phyloP scores from a whole-genome alignment of 768 basidiomycete species.

The Termitomyces sp. region DNA sequence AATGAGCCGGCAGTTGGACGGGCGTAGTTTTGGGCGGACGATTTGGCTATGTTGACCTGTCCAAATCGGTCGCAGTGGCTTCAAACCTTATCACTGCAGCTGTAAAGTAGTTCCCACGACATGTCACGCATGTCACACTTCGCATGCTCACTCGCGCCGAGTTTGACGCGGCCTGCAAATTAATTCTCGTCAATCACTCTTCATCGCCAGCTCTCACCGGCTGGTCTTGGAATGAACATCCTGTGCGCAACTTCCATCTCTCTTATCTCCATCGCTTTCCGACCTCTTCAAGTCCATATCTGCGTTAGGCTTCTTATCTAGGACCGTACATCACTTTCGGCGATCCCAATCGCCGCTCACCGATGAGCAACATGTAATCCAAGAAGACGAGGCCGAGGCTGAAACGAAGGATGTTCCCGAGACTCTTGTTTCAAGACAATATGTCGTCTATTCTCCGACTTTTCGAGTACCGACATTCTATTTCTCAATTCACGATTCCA shows the following conservation, averaged over 20 bases:
- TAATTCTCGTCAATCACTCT: conserved; percentile 27
- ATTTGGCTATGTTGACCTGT: conserved; percentile 24
- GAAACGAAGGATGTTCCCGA: conserved; percentile 14
- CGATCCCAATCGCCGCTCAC: conserved; percentile 7
- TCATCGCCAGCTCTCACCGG: conserved; percentile 18
- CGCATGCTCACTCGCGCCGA: conserved; percentile 47
- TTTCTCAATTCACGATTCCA: conserved; percentile 60
- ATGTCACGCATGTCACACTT: conserved; percentile 17
- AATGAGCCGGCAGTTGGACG: conserved; percentile 41
- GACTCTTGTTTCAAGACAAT: conserved; percentile 49
- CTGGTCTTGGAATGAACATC: conserved; percentile 62
- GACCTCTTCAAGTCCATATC: conserved; percentile 23
- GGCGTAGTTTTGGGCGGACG: conserved; percentile 35
- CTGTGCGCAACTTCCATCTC: conserved; percentile 31
- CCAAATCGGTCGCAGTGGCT: conserved; percentile 40
- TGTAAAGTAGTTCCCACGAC: conserved; percentile 46
- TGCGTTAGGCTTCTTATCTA: conserved; percentile 42
- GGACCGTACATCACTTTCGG: conserved; percentile 24
- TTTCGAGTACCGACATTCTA: conserved; percentile 84
- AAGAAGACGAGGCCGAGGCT: conserved; percentile 35
- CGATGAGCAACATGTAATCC: conserved; percentile 13
- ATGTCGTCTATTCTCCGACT: conserved; percentile 70
- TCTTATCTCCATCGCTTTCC: conserved; percentile 1
- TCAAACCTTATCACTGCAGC: conserved; percentile 53
- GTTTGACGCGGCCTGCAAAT: conserved; percentile 57